Evolutionary conservation across 345 rosid genomes (phyloP), one percentile per base, ranked within the genome.

Genomic region (Erysimum cheiranthoides): DNA sequence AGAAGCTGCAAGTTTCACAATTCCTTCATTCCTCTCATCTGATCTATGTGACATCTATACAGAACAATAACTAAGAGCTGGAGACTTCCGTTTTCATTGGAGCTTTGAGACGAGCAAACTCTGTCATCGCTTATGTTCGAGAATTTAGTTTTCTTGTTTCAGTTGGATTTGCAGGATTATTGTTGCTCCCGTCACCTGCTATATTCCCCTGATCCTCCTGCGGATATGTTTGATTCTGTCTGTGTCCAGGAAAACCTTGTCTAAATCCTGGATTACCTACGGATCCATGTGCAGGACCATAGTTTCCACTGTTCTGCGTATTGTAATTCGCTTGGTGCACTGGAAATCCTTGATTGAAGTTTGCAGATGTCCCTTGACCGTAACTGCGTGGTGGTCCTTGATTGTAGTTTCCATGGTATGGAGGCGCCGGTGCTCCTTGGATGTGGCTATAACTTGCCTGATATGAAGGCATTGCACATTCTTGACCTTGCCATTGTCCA

Each of bases 361-460:
- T 80, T 42, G 76, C 76, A 54, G 69, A 82, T 27, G 83, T 25
- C 13, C 64, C 65, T 78, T 58, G 81, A 52, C 76, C 74, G 42
- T 69, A 78, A 75, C 63, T 79, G 46, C 81, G 68, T 39, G 60
- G 83, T 30, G 77, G 10, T 73, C 57, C 80, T 43, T 66, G 69
- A 68, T 72, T 81, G 82, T 28, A 80, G 16, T 42, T 61, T 61
- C 63, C 70, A 36, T 76, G 82, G 28, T 74, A 68, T 49, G 82
- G 50, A 45, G 85, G 80, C 65, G 39, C 59, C 6, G 67, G 68
- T 39, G 64, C 69, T 66, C 78, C 84, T 50, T 78, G 92, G 72
- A 68, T 80, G 52, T 81, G 93, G 61, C 75, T 82, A 52, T 76
- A 76, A 53, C 69, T 71, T 3, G 81, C 84, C 76, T 84, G 86